Conservation (phyloP, 371 early-diverging fungal species). For the Zychaea mexicana region DNA sequence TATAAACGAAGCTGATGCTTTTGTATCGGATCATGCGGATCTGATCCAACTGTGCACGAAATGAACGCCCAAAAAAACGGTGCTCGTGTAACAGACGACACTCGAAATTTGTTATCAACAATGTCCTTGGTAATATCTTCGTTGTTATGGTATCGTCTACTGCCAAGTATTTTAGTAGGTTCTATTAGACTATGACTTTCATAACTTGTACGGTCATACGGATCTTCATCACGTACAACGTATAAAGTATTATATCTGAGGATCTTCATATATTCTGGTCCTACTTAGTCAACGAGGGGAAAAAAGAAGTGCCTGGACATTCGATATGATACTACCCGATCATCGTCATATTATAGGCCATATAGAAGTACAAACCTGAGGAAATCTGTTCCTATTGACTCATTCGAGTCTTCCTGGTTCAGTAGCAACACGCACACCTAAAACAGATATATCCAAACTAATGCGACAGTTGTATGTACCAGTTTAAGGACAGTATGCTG, state of each 20-base stretch:
- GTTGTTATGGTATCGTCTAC: constrained; percentile 60
- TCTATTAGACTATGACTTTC: constrained; percentile 64
- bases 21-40: neutral
- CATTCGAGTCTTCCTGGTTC: constrained; percentile 67
- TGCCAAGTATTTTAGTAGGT: constrained; percentile 54
- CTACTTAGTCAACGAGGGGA: no score
- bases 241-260: no score
- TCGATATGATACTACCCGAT: no score
- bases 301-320: no score
- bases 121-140: constrained; percentile 41
- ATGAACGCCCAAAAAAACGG: neutral
- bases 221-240: constrained; percentile 26
- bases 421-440: no score
- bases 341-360: no score
- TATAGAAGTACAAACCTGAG: constrained; percentile 35
- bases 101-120: constrained; percentile 37
- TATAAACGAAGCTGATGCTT: neutral
- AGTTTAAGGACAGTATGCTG: constrained; percentile 1
- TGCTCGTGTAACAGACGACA: constrained; percentile 15
- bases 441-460: no score
- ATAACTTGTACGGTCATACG: constrained; percentile 63
- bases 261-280: no score
- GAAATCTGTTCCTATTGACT: constrained; percentile 70
- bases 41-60: neutral
- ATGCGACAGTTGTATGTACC: neutral